phyloP scores from a whole-genome alignment of 148 eudicot species.

The Gaultheria prostrata region DNA sequence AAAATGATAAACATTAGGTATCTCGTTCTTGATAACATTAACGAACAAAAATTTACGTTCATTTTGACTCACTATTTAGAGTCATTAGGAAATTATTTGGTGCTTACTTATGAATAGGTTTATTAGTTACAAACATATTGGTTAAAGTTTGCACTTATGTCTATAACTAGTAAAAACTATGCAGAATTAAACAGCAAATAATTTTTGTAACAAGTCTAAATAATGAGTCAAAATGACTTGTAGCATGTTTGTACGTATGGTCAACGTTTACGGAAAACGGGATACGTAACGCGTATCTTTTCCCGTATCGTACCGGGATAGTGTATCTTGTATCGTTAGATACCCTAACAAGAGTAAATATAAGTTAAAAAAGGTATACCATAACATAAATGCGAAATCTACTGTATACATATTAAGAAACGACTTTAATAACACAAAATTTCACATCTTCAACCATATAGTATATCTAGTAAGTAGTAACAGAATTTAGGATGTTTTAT shows the following conservation, averaged over 20 bases:
- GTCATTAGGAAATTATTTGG: too few species aligned
- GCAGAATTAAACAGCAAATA: background rate
- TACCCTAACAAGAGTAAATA: background rate
- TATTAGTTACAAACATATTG: too few species aligned
- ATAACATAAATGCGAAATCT: background rate
- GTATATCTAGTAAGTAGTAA: background rate
- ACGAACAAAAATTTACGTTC: too few species aligned
- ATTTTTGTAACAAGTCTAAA: background rate
- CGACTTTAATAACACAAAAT: background rate
- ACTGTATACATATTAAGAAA: background rate
- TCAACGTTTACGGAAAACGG: background rate
- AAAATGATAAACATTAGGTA: too few species aligned
- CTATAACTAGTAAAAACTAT: background rate
- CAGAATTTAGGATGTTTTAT: background rate
- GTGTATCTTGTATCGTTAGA: background rate
- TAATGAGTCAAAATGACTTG: background rate
- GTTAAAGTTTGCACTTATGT: background rate
- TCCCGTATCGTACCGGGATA: background rate
- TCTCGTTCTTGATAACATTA: too few species aligned
- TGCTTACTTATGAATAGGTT: too few species aligned
- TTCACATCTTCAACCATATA: background rate
- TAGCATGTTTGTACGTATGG: background rate
- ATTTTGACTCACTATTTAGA: too few species aligned
- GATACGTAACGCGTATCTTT: background rate
- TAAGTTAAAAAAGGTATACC: background rate